Base-by-base conservation (phyloP, 495 filamentous ascomycete species). In the Arthonia radiata region DNA sequence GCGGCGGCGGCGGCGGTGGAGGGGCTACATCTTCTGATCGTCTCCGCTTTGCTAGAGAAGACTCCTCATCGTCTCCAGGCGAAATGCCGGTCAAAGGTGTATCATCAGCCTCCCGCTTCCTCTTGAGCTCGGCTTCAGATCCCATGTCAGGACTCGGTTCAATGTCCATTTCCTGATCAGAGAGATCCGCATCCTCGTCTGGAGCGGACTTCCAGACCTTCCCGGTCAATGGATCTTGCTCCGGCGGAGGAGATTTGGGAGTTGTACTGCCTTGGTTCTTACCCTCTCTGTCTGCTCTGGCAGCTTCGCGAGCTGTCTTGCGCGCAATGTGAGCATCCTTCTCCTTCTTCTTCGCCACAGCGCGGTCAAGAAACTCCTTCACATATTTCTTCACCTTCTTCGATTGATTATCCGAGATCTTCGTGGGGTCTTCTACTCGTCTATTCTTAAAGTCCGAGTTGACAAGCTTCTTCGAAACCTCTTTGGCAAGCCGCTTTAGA, bases 381-480 rank as follows among this genome's bases (percentile, higher is more conserved):
- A 78, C 79, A 38, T 67, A 78, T 27, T 57, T 64, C 46, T 76
- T 86, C 17, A 91, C 64, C 31, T 76, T 74, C 44, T 68, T 71
- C 37, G 71, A 67, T 38, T 83, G 76, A 36, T 74, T 78, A 16
- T 66, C 50, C n/a, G 60, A 59, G 36, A 93, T 70, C 26, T 61
- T 58, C n/a, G 64, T 77, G 3, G 80, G 82, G 37, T 93, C 73
- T 13, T 68, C 56, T 6, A 93, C 80, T 3, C 75, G 69, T 22
- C 64, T 60, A 37, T 82, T 65, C 46, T 89, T 91, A 53, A 73
- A 93, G 41, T 93, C 81, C 0, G 76, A 78, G 15, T 70, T 64
- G 16, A 90, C 79, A 15, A 93, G 56, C 42, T 80, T 90, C 45
- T 83, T 89, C 31, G 69, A 65, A 11, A 65, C 56, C 45, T 91